Evolutionary conservation across 352 stramenopile genomes (phyloP), one percentile per base, ranked within the genome.

Genomic region (Globisporangium carolinianum): DNA sequence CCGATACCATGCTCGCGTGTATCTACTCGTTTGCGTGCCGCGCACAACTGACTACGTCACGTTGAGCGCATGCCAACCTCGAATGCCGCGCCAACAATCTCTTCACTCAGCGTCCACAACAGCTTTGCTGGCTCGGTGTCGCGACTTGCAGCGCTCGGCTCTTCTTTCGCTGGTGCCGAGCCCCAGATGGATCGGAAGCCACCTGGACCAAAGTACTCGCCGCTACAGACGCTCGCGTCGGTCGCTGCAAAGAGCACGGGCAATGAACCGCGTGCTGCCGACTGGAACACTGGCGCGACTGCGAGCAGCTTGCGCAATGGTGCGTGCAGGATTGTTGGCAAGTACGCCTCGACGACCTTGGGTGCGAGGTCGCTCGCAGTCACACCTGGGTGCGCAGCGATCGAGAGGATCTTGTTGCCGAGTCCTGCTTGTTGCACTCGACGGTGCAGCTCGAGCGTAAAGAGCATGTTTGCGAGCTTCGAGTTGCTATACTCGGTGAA

Each of bases 401-500:
- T 61, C 5, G 62, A 66, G 11, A 77, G 17, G 18, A 84, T 62
- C 9, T 65, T 53, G 35, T 55, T 55, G 1, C 47, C 32, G 41
- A 78, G 35, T 6, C 67, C 71, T 1, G 42, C 42, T 11, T 4
- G 5, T n/a, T 61, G 38, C 8, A 87, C 39, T 0, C 76, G 74
- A 7, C 75, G 75, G 15, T 81, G 65, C 12, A 89, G 59, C 52
- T 89, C 79, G 56, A 69, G 81, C 18, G 71, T 86, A 59, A 89
- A 89, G 8, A 89, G 58, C 55, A 87, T 18, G 45, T 82, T 85
- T 14, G 67, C 60, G 52, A 89, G 64, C 63, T 89, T 89, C 47
- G 73, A 79, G 15, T 65, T 69, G 51, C 65, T 65, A 52, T 89
- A 89, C 57, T 73, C 76, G 51, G 61, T 53, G 41, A 80, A 67